These are phyloP conservation scores for Babesia microti DNA, from an alignment of 169 alveolate genomes.

Conservation along the genomic window DNA sequence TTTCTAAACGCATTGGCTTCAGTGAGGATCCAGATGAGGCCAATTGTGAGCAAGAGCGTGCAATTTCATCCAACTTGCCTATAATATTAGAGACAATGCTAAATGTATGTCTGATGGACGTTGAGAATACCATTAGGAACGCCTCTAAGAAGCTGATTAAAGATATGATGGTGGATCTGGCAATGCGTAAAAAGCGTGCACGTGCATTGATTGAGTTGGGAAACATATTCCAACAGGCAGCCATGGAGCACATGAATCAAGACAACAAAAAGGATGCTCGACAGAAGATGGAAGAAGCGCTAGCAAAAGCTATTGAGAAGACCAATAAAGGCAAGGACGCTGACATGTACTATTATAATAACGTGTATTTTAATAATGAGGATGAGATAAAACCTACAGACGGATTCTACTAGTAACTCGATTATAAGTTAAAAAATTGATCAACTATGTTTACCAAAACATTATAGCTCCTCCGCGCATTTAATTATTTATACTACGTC, in stretches of 20 bases:
- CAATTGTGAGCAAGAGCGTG: conserved; percentile 43
- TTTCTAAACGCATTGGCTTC: conserved; percentile 48
- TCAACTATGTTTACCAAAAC: no score
- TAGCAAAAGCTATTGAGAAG: no score
- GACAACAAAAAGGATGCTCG: no score
- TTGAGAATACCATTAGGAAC: conserved; percentile 70
- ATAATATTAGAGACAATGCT: conserved; percentile 73
- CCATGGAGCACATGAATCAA: conserved; percentile 22
- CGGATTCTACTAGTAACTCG: no score
- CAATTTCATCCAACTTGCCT: conserved; percentile 65
- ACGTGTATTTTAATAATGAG: no score
- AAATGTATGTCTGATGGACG: conserved; percentile 72
- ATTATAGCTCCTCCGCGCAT: no score
- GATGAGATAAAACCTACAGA: no score
- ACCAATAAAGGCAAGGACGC: no score
- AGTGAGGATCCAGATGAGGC: conserved; percentile 42
- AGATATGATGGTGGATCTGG: conserved; percentile 75
- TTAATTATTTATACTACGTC: no score
- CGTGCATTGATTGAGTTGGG: conserved; percentile 73
- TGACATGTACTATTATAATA: no score
- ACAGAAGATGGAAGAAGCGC: no score
- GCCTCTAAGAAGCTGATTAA: conserved; percentile 70
- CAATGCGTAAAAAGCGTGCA: conserved; percentile 70
- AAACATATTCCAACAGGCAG: conserved; percentile 61
- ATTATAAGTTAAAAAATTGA: no score